These are phyloP conservation scores for Geotrichum phurueaensis DNA, from an alignment of 1,139 yeast genomes.

Conservation along the genomic window DNA sequence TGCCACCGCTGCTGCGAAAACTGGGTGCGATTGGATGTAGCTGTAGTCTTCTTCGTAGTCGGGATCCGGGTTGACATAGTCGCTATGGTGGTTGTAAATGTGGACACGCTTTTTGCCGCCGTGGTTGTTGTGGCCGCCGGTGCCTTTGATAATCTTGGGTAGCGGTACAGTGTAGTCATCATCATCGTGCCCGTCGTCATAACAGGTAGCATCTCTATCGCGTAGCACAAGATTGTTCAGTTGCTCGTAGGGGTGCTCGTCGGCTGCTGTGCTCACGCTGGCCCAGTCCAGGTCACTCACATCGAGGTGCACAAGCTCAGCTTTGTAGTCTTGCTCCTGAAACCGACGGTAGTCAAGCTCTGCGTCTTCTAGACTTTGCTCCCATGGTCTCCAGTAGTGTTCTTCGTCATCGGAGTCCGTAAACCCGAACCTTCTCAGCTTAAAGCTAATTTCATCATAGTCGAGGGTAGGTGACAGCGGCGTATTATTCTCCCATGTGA, in stretches of 20 bases:
- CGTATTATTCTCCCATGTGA: constrained; percentile 24
- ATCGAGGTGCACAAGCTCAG: constrained; percentile 11
- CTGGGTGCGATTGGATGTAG: constrained; percentile 14
- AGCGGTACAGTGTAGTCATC: not conserved
- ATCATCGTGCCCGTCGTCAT: constrained; percentile 1
- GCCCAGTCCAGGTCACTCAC: constrained; percentile 14
- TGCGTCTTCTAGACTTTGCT: constrained; percentile 21
- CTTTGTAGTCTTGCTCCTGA: constrained; percentile 15
- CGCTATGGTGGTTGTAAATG: constrained; percentile 12
- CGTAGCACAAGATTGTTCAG: not conserved
- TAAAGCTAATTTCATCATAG: constrained; percentile 16
- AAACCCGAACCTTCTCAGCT: constrained; percentile 24
- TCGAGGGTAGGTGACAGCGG: not conserved
- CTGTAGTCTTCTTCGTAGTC: constrained; percentile 16
- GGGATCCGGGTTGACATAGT: constrained; percentile 9
- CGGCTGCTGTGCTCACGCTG: constrained; percentile 1
- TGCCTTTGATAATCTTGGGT: not conserved
- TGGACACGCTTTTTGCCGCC: not conserved
- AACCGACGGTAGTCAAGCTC: constrained; percentile 22
- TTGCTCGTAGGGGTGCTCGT: constrained; percentile 2
- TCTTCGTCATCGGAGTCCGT: constrained; percentile 29
- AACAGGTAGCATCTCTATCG: not conserved
- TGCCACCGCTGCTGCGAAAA: constrained; percentile 3
- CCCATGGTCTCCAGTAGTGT: constrained; percentile 30
- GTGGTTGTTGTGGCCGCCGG: not conserved